These are phyloP conservation scores for Apodospora peruviana DNA, from an alignment of 495 filamentous ascomycete species.

Conservation along the genomic window DNA sequence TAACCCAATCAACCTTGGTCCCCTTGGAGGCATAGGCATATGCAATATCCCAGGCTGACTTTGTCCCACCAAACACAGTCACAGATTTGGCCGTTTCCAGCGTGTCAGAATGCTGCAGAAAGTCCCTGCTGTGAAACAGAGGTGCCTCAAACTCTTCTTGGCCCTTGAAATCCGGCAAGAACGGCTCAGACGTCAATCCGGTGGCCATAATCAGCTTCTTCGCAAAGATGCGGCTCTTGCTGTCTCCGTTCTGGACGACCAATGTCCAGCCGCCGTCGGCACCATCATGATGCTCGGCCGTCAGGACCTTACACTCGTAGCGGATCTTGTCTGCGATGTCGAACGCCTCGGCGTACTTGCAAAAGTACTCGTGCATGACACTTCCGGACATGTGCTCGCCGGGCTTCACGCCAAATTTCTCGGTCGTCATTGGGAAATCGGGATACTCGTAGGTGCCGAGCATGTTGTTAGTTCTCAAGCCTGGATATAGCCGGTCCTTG, in stretches of 20 bases:
- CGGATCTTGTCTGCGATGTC: slow-evolving; percentile 49
- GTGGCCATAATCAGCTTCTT: slow-evolving; percentile 32
- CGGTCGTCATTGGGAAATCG: slow-evolving; percentile 65
- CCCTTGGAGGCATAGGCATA: slow-evolving; percentile 62
- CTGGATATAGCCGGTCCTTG: slow-evolving; percentile 57
- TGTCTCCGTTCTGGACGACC: slow-evolving; percentile 18
- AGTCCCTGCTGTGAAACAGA: slow-evolving; percentile 59
- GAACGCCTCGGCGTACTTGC: slow-evolving; percentile 56
- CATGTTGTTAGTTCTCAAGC: slow-evolving; percentile 56
- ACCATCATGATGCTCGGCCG: slow-evolving; percentile 40
- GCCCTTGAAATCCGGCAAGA: slow-evolving; percentile 31
- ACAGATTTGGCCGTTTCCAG: slow-evolving; percentile 35
- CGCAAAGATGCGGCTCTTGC: slow-evolving; percentile 16
- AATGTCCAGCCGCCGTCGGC: slow-evolving; percentile 35
- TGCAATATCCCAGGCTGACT: slow-evolving; percentile 73
- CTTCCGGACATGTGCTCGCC: slow-evolving; percentile 66
- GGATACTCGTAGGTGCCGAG: slow-evolving; percentile 66
- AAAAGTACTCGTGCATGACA: slow-evolving; percentile 60
- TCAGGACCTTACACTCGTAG: slow-evolving; percentile 46
- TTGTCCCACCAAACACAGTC: slow-evolving; percentile 64
- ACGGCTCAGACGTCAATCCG: slow-evolving; percentile 32
- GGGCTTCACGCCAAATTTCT: slow-evolving; percentile 52
- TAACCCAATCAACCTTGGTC: slow-evolving; percentile 69
- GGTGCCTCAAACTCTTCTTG: slow-evolving; percentile 40
- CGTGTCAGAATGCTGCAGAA: slow-evolving; percentile 30